Percentiles rank a stretch among this genome's conserved stretches.
These are phyloP conservation scores for Pseudocohnilembus persalinus DNA, from an alignment of 169 alveolate species.

Conservation along the genomic window DNA sequence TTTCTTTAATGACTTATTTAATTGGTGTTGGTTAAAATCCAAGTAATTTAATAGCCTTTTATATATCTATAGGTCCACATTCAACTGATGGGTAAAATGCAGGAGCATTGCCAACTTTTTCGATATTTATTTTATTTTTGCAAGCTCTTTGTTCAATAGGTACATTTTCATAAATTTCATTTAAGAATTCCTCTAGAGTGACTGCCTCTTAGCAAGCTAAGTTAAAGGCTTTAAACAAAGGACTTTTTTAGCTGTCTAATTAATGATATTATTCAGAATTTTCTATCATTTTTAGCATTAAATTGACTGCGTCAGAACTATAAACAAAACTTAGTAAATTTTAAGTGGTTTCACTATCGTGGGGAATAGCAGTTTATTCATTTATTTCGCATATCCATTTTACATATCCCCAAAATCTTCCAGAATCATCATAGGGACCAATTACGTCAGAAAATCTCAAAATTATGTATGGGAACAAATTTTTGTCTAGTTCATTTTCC, in stretches of 20 bases:
- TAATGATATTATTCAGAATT: not conserved
- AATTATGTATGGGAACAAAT: constrained; percentile 22
- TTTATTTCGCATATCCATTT: constrained; percentile 36
- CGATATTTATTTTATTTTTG: not conserved
- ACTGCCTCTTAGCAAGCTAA: constrained; percentile 37
- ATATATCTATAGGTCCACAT: constrained; percentile 47
- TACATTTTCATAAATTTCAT: not conserved
- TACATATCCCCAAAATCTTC: constrained; percentile 49
- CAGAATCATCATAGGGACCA: constrained; percentile 64
- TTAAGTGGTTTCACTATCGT: constrained; percentile 10
- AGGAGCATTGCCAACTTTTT: not conserved
- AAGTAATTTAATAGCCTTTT: constrained; percentile 2
- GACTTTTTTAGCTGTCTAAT: not conserved
- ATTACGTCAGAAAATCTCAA: constrained; percentile 58
- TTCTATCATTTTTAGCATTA: not conserved
- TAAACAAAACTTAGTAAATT: constrained; percentile 33
- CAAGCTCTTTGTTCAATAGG: not conserved
- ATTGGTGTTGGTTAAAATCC: constrained; percentile 25
- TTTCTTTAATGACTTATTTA: not conserved
- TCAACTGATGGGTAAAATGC: constrained; percentile 41
- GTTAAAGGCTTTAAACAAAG: constrained; percentile 15
- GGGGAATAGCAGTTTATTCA: not conserved
- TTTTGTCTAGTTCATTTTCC: constrained; percentile 15
- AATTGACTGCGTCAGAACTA: constrained; percentile 23
- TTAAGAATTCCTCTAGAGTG: constrained; percentile 25